Percentiles rank a stretch among this genome's conserved stretches.
Conservation (phyloP, 768 basidiomycete genomes). For the Leccinum subgranulosum region DNA sequence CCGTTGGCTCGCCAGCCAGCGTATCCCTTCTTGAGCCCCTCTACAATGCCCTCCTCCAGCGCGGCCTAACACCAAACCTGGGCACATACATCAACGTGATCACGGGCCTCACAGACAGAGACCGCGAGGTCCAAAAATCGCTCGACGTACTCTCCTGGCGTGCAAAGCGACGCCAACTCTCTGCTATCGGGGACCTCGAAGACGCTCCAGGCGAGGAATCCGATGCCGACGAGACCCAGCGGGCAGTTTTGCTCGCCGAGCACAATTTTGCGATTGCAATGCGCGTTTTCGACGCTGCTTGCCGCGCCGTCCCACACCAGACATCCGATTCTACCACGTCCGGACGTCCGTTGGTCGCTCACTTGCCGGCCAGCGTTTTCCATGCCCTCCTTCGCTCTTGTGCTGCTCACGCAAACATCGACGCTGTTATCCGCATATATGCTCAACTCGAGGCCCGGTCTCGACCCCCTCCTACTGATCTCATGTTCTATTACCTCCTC, state of each 20-base stretch:
- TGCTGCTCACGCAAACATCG: slow-evolving; percentile 51
- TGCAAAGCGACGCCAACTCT: slow-evolving; percentile 31
- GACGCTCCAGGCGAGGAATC: slow-evolving; percentile 12
- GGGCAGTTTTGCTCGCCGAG: slow-evolving; percentile 51
- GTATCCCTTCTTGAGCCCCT: slow-evolving; percentile 57
- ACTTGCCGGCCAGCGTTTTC: slow-evolving; percentile 43
- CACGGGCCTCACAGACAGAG: slow-evolving; percentile 59
- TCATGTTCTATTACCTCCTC: slow-evolving; percentile 54
- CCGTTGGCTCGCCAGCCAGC: slow-evolving; percentile 42
- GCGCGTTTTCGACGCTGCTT: slow-evolving; percentile 65
- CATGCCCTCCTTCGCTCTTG: slow-evolving; percentile 58
- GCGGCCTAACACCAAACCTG: slow-evolving; percentile 57
- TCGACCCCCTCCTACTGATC: slow-evolving; percentile 29
- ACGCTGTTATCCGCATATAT: slow-evolving; percentile 64
- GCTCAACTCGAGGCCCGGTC: slow-evolving; percentile 50
- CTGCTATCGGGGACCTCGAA: slow-evolving; percentile 1
- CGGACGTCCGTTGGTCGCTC: slow-evolving; percentile 4
- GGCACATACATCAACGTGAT: slow-evolving; percentile 64
- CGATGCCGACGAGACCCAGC: slow-evolving; percentile 31
- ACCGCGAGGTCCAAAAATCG: slow-evolving; percentile 54
- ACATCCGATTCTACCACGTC: slow-evolving; percentile 8
- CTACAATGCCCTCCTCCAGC: slow-evolving; percentile 70
- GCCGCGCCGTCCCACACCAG: slow-evolving; percentile 28
- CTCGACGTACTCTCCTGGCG: slow-evolving; percentile 44
- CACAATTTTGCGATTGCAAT: slow-evolving; percentile 70